Conservation (phyloP, 2,329 filamentous ascomycete genomes). For the Ilyonectria destructans region DNA sequence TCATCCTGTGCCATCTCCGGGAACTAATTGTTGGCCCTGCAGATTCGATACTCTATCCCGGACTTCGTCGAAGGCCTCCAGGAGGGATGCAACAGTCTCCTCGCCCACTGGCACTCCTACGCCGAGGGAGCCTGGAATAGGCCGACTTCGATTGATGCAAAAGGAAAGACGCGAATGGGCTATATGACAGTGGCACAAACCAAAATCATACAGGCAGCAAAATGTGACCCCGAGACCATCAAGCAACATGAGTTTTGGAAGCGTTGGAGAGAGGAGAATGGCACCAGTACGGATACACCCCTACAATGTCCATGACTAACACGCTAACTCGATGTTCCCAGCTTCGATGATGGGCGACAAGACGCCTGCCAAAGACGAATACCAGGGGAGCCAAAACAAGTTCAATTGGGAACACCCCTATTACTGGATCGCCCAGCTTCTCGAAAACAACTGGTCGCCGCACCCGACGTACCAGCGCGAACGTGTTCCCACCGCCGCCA, state of each 20-base stretch:
- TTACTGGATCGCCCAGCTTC: slow-evolving; percentile 65
- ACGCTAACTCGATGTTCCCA: background rate
- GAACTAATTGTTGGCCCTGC: slow-evolving; percentile 9
- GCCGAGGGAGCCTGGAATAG: slow-evolving; percentile 41
- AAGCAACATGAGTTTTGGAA: slow-evolving; percentile 49
- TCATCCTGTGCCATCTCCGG: background rate
- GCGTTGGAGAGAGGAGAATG: slow-evolving; percentile 45
- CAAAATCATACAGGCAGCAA: slow-evolving; percentile 53
- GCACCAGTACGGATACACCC: slow-evolving; percentile 32
- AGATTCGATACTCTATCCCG: slow-evolving; percentile 59
- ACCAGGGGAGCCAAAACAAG: slow-evolving; percentile 46
- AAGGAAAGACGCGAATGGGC: slow-evolving; percentile 22
- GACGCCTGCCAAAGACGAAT: slow-evolving; percentile 20
- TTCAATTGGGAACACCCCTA: slow-evolving; percentile 59
- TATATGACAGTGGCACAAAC: slow-evolving; percentile 53
- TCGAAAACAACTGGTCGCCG: slow-evolving; percentile 59
- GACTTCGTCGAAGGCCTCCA: slow-evolving; percentile 63
- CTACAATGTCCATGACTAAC: too few relatives aligned
- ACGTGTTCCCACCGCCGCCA: slow-evolving; percentile 26
- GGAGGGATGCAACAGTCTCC: slow-evolving; percentile 62
- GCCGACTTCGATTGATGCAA: too few relatives aligned
- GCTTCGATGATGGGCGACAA: background rate
- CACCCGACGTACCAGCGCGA: slow-evolving; percentile 52
- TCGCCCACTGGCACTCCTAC: slow-evolving; percentile 69
- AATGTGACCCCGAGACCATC: slow-evolving; percentile 40